Evolutionary conservation across 768 basidiomycete genomes (phyloP).

Genomic region (Suillus weaverae): DNA sequence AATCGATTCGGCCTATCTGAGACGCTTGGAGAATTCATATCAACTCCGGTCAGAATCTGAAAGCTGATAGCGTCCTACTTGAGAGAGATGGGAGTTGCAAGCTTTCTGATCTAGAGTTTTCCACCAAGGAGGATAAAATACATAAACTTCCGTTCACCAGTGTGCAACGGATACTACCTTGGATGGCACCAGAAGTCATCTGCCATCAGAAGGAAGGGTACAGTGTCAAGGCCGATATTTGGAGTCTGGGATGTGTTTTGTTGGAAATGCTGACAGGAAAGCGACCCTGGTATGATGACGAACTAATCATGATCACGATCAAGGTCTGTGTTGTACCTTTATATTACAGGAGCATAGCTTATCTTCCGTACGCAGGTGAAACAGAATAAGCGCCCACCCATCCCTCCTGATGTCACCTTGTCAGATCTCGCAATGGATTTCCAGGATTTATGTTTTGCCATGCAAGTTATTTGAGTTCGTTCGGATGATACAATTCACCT

Average conservation of each 20-base stretch:
- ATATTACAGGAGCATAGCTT: neutral
- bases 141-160: conserved; percentile 81
- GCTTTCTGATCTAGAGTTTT: conserved; percentile 98
- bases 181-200: conserved; percentile 98
- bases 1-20: neutral
- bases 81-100: conserved; percentile 92
- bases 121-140: conserved; percentile 87
- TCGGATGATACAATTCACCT: conserved; percentile 7
- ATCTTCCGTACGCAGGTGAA: conserved; percentile 59
- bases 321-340: conserved; percentile 54
- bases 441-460: conserved; percentile 83
- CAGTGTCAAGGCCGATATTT: conserved; percentile 96
- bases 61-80: conserved; percentile 98
- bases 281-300: conserved; percentile 91
- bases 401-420: conserved; percentile 82
- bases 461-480: conserved; percentile 49
- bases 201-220: conserved; percentile 88
- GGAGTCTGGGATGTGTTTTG: conserved; percentile 98
- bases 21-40: conserved; percentile 7
- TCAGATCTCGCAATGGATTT: conserved; percentile 84
- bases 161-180: conserved; percentile 97
- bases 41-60: conserved; percentile 67
- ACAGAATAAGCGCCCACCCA: conserved; percentile 81
- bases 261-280: conserved; percentile 99
- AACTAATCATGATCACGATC: conserved; percentile 90